Base-by-base conservation (phyloP, 1,284 basidiomycete genomes). In the Melampsora medusae region DNA sequence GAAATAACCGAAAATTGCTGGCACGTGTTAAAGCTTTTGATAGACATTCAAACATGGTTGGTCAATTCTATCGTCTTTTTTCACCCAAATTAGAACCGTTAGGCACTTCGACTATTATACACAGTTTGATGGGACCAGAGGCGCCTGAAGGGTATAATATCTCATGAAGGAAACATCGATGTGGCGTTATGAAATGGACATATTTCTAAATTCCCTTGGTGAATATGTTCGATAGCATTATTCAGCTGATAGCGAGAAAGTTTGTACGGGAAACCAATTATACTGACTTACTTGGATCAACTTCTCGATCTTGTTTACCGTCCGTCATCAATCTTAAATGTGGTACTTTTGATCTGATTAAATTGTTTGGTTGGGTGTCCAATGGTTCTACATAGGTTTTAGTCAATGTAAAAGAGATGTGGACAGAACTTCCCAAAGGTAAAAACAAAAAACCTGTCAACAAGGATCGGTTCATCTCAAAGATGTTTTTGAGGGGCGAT, bases 11-110 rank as follows among this genome's bases (percentile, higher is more conserved):
- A 86, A 99, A 99, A 85, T 86, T 99, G 42, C 87, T 99, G 77
- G 97, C 93, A 56, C 89, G 96, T 77, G 96, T 99, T 77, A 99
- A 99, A 85, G 97, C 97, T 0, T 99, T 99, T 84, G 97, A 99
- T 84, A 88, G 97, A 82, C 97, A 99, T 84, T 92, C 92, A 80
- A 99, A 99, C 83, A 98, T 99, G 96, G 97, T 92, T 79, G 73
- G 89, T 83, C 9, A 61, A 28, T 42, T 56, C 25, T 67, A 35
- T 67, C 25, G 16, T 25, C 53, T 69, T 66, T 49, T 56, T 28
- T 56, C 22, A 17, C 4, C 35, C 17, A 35, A 38, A 50, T 56
- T 25, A 14, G 56, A 62, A 62, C 46, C 17, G 19, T 42, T 49
- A 31, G 22, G 17, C 19, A 31, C 33, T 64, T n/a, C 25, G 49